phyloP scores from a whole-genome alignment of 1,284 basidiomycete genomes.

The Bothia castanella region DNA sequence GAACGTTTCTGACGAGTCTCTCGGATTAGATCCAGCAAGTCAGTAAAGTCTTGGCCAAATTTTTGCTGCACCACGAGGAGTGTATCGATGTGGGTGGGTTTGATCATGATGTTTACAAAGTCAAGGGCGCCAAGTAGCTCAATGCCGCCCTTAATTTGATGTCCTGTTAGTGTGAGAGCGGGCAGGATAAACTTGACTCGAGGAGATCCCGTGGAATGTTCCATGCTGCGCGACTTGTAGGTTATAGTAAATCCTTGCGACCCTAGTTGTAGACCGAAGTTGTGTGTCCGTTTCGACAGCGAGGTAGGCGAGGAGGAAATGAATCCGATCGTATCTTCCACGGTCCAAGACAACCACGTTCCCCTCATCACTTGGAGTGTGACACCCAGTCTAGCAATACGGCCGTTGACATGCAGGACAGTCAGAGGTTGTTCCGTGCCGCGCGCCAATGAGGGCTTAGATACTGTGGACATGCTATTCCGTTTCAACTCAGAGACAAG shows the following conservation, averaged over 20 bases:
- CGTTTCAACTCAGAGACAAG: slow-evolving; percentile 60
- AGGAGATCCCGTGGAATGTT: slow-evolving; percentile 37
- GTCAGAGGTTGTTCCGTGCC: slow-evolving; percentile 27
- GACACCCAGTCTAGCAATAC: slow-evolving; percentile 47
- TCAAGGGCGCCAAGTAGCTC: slow-evolving; percentile 60
- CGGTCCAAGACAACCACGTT: slow-evolving; percentile 76
- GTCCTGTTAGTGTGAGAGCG: slow-evolving; percentile 56
- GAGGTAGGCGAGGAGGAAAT: slow-evolving; percentile 39
- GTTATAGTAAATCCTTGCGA: slow-evolving; percentile 65
- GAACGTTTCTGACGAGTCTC: slow-evolving; percentile 49
- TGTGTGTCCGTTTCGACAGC: slow-evolving; percentile 36
- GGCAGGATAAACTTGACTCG: slow-evolving; percentile 64
- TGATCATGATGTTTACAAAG: slow-evolving; percentile 65
- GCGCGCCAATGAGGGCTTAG: slow-evolving; percentile 24
- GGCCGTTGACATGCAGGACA: slow-evolving; percentile 48
- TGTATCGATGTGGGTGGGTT: slow-evolving; percentile 77
- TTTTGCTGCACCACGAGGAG: slow-evolving; percentile 77
- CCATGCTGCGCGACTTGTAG: slow-evolving; percentile 40
- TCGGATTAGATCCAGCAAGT: slow-evolving; percentile 62
- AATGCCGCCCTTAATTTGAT: slow-evolving; percentile 46
- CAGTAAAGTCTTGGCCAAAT: slow-evolving; percentile 82
- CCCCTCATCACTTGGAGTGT: slow-evolving; percentile 79
- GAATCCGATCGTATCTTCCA: slow-evolving; percentile 49
- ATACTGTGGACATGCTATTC: slow-evolving; percentile 23
- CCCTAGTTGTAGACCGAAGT: slow-evolving; percentile 61